These are phyloP conservation scores for Dipodascus albidus DNA, from an alignment of 805 yeast genomes.

Conservation along the genomic window DNA sequence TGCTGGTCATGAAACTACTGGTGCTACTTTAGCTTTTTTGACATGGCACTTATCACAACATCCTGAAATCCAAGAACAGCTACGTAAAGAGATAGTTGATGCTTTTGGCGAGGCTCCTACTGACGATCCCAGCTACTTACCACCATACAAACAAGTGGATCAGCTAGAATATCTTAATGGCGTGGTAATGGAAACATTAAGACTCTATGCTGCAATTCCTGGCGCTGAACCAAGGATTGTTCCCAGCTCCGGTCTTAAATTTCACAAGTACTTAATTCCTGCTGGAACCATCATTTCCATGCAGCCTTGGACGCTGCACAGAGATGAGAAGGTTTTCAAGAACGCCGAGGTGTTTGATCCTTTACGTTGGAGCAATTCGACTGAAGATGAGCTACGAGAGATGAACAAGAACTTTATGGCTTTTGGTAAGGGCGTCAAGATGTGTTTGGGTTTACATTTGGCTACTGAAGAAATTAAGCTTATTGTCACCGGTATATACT, in stretches of 20 bases:
- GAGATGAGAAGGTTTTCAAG: conserved; percentile 38
- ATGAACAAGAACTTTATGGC: conserved; percentile 51
- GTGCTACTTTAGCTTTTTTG: conserved; percentile 48
- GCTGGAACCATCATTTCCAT: conserved; percentile 44
- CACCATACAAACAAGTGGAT: conserved; percentile 34
- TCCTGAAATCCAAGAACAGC: conserved; percentile 36
- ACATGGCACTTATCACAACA: conserved; percentile 44
- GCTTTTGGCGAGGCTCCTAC: conserved; percentile 25
- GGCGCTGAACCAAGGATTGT: conserved; percentile 58
- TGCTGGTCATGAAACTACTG: conserved; percentile 73
- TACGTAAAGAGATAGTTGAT: conserved; percentile 36
- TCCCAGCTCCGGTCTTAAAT: conserved; percentile 20
- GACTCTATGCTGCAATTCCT: conserved; percentile 62
- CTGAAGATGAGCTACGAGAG: conserved; percentile 25
- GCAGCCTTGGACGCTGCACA: conserved; percentile 57
- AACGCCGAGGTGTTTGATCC: conserved; percentile 44
- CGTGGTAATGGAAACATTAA: conserved; percentile 44
- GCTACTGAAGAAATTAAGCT: conserved; percentile 58
- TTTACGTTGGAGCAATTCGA: conserved; percentile 44
- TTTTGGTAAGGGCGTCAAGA: conserved; percentile 61
- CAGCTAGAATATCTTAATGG: conserved; percentile 48
- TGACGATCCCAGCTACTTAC: conserved; percentile 19
- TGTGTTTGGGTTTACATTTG: conserved; percentile 64
- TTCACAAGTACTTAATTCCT: conserved; percentile 27
- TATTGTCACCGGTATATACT: conserved; percentile 39